phyloP scores from a whole-genome alignment of 257 asterid species.

The Capsicum pubescens region DNA sequence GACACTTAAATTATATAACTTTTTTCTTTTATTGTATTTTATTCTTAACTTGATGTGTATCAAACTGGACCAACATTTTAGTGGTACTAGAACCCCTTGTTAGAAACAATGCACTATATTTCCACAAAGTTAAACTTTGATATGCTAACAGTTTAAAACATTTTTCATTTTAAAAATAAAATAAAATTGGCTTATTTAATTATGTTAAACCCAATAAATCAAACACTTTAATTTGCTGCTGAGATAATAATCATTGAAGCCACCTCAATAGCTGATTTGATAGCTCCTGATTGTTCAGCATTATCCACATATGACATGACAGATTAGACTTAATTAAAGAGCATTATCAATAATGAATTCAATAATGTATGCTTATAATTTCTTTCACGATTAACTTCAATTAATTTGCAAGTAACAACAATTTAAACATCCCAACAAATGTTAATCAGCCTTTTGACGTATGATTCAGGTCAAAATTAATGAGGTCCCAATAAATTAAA shows the following conservation, averaged over 20 bases:
- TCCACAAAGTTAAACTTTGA: too few relatives aligned
- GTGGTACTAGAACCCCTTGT: neutral
- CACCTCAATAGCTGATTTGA: constrained; percentile 11
- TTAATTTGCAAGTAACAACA: neutral
- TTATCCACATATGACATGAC: neutral
- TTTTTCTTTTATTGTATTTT: too few relatives aligned
- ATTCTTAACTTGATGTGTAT: too few relatives aligned
- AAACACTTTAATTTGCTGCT: neutral
- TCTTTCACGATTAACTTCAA: neutral
- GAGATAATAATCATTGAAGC: neutral
- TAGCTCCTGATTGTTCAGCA: neutral
- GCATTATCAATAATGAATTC: neutral
- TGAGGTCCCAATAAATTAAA: neutral
- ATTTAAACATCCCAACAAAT: neutral
- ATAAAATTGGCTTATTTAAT: too few relatives aligned
- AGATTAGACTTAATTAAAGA: neutral
- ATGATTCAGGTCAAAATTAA: neutral
- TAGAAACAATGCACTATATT: too few relatives aligned
- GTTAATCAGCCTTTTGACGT: neutral
- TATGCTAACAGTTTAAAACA: too few relatives aligned
- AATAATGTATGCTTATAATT: neutral
- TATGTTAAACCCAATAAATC: neutral
- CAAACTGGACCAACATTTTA: neutral
- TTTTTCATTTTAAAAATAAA: neutral
- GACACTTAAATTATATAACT: too few relatives aligned